Conservation (phyloP, 495 filamentous ascomycete species). For the Daldinia vernicosa region DNA sequence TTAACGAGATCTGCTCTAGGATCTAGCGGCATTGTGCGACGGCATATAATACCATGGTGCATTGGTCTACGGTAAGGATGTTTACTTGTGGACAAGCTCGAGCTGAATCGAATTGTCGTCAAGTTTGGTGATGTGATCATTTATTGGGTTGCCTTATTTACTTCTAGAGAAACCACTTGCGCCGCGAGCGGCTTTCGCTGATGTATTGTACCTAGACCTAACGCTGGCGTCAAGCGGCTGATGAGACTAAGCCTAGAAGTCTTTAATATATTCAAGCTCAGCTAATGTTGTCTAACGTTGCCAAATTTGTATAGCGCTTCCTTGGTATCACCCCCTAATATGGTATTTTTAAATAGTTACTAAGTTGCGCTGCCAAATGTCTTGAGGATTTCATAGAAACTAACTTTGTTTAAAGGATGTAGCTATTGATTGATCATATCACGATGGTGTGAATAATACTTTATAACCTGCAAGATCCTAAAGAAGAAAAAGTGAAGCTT, state of each 20-base stretch:
- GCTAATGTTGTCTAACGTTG: not conserved
- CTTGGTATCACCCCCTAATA: not conserved
- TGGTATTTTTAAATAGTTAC: not conserved
- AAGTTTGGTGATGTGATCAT: not conserved
- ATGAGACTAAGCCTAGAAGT: not conserved
- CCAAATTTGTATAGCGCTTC: not conserved
- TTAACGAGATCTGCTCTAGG: constrained; percentile 24
- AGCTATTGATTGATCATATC: not conserved
- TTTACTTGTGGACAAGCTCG: not conserved
- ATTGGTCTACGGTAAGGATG: constrained; percentile 1
- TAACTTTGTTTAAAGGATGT: not conserved
- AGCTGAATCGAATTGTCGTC: constrained; percentile 1
- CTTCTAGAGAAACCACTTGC: not conserved
- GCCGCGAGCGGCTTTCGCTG: not conserved
- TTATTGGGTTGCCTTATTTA: not conserved
- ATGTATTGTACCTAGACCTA: too few relatives aligned
- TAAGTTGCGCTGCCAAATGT: not conserved
- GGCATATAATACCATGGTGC: constrained; percentile 19
- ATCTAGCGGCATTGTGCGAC: constrained; percentile 16
- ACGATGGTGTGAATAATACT: not conserved
- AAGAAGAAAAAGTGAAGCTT: constrained; percentile 3
- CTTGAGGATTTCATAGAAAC: not conserved
- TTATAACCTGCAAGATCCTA: not conserved
- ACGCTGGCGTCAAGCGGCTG: not conserved
- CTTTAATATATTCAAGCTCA: not conserved